Evolutionary conservation across 257 asterid species (phyloP), one percentile per base, ranked within the genome.

Genomic region (Osmanthus fragrans): DNA sequence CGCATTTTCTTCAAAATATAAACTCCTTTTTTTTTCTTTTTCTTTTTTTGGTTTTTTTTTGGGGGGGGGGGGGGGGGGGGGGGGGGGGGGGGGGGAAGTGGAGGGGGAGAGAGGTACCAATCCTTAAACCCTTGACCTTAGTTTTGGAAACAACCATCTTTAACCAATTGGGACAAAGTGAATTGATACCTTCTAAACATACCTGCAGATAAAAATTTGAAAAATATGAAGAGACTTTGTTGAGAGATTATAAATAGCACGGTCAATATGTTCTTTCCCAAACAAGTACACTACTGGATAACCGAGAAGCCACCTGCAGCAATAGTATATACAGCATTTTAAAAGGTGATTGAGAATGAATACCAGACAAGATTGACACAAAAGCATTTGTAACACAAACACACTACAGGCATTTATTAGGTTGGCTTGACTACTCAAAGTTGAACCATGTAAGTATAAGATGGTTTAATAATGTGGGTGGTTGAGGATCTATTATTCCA

Each of bases 241-340:
- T 40, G 97, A 93, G 75, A 93, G 97, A 79, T 88, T 93, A 70
- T 72, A 82, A 66, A 93, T 78, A 79, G 97, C 97, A 69, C 72
- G 87, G 80, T 90, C 89, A 67, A 93, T 89, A 40, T 86, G 87
- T 47, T 89, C 88, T 86, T 84, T 82, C 42, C 91, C 84, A 76
- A 93, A 87, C 54, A 90, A 82, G 81, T 93, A 93, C 29, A 93
- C 86, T 51, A 91, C 93, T 1, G 97, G 97, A 86, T 93, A 93
- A 60, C 97, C 96, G 82, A 93, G 97, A 80, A 93, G 87, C 97
- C 97, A 93, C 79, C 96, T 91, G 89, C 64, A 72, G 42, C 16
- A 64, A 69, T 49, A 77, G 69, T 10, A n/a, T 63, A 11, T 63
- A 23, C 15, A 63, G 21, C 7, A 39, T n/a, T 63, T 54, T 0